Evolutionary conservation across 148 eudicot genomes (phyloP).

Genomic region (Nepenthes gracilis): DNA sequence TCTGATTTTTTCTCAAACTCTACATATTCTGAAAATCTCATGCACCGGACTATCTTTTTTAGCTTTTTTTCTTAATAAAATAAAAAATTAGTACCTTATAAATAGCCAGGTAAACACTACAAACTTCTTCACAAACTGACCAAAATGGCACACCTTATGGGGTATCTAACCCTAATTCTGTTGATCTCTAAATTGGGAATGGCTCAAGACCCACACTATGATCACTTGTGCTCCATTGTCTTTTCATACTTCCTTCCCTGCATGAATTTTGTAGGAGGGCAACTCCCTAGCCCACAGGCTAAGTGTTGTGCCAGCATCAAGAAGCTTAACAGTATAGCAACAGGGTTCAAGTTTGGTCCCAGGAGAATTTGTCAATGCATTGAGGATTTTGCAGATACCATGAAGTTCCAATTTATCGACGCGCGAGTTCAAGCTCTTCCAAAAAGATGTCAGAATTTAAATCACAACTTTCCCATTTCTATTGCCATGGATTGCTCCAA

Average conservation of each 20-base stretch:
- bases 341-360: neutral
- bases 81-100: too few species aligned
- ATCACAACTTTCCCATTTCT: slow-evolving; percentile 3
- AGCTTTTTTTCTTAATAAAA: too few species aligned
- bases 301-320: neutral
- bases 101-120: too few species aligned
- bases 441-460: neutral
- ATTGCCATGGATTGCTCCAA: slow-evolving; percentile 1
- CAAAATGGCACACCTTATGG: too few species aligned
- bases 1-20: too few species aligned
- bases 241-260: neutral
- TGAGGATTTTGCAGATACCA: neutral
- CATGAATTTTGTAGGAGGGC: neutral
- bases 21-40: too few species aligned
- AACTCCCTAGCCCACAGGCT: neutral
- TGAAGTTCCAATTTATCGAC: neutral
- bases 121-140: too few species aligned
- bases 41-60: too few species aligned
- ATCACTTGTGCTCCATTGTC: neutral
- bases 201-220: too few species aligned
- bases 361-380: slow-evolving; percentile 5
- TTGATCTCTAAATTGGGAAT: too few species aligned
- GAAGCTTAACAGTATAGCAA: neutral
- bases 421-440: neutral
- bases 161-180: too few species aligned